Evolutionary conservation across 2,329 filamentous ascomycete species (phyloP).

Genomic region (Teratosphaeria viscida): DNA sequence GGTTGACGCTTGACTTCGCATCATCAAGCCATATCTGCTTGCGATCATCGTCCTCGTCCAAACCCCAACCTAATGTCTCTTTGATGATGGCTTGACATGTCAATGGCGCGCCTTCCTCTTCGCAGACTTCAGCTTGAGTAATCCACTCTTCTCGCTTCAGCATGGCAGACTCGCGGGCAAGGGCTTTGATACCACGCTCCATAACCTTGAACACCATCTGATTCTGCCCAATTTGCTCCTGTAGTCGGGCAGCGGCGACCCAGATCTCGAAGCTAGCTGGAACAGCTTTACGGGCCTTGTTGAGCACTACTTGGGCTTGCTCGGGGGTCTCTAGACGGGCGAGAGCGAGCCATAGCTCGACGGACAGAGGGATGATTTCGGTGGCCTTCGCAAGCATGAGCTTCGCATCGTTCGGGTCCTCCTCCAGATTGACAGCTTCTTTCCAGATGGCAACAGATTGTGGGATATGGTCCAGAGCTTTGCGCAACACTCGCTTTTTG

Average conservation of each 20-base stretch:
- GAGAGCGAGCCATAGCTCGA: slow-evolving; percentile 90
- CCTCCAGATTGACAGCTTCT: slow-evolving; percentile 88
- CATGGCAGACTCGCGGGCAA: slow-evolving; percentile 91
- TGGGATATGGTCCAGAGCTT: slow-evolving; percentile 84
- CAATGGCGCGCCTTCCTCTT: slow-evolving; percentile 76
- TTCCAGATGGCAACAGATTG: slow-evolving; percentile 98
- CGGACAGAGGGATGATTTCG: slow-evolving; percentile 84
- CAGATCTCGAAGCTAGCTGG: slow-evolving; percentile 92
- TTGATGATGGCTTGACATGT: slow-evolving; percentile 85
- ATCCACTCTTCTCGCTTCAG: slow-evolving; percentile 97
- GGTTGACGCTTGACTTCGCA: slow-evolving; percentile 67
- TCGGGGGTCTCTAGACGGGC: slow-evolving; percentile 81
- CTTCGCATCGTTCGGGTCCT: slow-evolving; percentile 76
- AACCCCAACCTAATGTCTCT: slow-evolving; percentile 82
- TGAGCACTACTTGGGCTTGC: slow-evolving; percentile 89
- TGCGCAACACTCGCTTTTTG: slow-evolving; percentile 85
- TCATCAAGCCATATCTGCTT: slow-evolving; percentile 96
- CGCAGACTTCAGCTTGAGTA: slow-evolving; percentile 83
- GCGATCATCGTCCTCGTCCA: slow-evolving; percentile 93
- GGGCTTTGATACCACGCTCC: slow-evolving; percentile 80
- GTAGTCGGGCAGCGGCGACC: slow-evolving; percentile 84
- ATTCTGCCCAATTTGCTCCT: slow-evolving; percentile 77
- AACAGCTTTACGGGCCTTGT: slow-evolving; percentile 85
- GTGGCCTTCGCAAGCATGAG: slow-evolving; percentile 88
- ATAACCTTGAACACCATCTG: slow-evolving; percentile 74